A percentile compares a stretch with the other conserved stretches of the same genome.
phyloP scores from a whole-genome alignment of 2,329 filamentous ascomycete species.

The Colletotrichum lini region DNA sequence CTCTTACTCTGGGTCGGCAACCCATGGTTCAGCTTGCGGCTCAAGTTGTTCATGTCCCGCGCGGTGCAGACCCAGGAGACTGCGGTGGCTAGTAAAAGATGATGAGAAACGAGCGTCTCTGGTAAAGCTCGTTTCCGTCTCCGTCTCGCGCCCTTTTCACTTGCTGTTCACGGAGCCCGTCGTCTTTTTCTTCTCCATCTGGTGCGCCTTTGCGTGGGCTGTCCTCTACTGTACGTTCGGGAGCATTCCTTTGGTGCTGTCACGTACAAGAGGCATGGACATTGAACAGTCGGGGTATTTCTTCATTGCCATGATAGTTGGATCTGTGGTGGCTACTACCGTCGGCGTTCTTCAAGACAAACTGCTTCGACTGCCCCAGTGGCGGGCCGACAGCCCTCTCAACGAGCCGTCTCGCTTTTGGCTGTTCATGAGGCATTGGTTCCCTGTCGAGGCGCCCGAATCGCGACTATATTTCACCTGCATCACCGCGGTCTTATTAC shows the following conservation, averaged over 20 bases:
- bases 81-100: conserved; percentile 84
- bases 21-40: conserved; percentile 9
- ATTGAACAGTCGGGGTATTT: conserved; percentile 76
- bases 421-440: conserved; percentile 60
- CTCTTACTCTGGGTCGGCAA: conserved; percentile 25
- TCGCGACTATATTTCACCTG: conserved; percentile 88
- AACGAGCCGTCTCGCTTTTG: conserved; percentile 56
- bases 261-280: conserved; percentile 76
- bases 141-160: conserved; percentile 83
- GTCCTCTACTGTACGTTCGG: conserved; percentile 89
- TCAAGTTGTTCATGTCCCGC: conserved; percentile 23
- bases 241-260: conserved; percentile 84
- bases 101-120: conserved; percentile 83
- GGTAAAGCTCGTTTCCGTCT: conserved; percentile 78
- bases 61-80: conserved; percentile 55
- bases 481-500: conserved; percentile 80
- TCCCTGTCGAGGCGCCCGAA: conserved; percentile 75
- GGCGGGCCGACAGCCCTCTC: conserved; percentile 52
- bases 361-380: conserved; percentile 65
- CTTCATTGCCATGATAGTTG: conserved; percentile 75
- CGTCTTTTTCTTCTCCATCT: conserved; percentile 89
- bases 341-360: conserved; percentile 81
- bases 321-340: conserved; percentile 74
- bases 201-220: conserved; percentile 92
- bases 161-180: conserved; percentile 83